Evolutionary conservation across 2,329 filamentous ascomycete genomes (phyloP), one percentile per base, ranked within the genome.

Genomic region (Botrytis pseudocinerea): DNA sequence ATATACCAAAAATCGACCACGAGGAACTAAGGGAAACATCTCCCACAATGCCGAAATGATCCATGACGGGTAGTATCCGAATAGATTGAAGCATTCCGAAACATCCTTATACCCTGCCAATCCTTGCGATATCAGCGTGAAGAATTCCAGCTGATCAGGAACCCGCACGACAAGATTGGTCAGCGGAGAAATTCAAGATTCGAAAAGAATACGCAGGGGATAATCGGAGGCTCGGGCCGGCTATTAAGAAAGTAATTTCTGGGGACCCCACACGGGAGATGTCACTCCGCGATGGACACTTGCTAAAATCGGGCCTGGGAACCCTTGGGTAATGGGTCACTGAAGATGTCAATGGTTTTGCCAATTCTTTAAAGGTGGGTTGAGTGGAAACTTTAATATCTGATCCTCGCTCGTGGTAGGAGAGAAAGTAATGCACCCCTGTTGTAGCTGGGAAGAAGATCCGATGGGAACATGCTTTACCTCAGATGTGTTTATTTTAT

Each of bases 221-320:
- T 66, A 66, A 54, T 66, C 64, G 64, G 64, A 66, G 64, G 64
- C 64, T 66, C 64, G 64, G 64, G 46, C 64, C 64, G 64, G 25
- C 48, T 66, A 51, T 40, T 40, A 38, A 66, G 51, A 40, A n/a
- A 18, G 4, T 20, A 38, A n/a, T 51, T 38, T 51, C 28, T 66
- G 46, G 64, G 46, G 46, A 20, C 44, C 46, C 64, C 46, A 20
- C 22, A 40, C 32, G 64, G 64, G 64, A 66, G 10, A 51, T 66
- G 32, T 28, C 22, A 9, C 64, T 54, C 64, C 64, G 46, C 32
- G 38, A 35, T 40, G 16, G 32, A 51, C 22, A 66, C 40, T 66
- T 51, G 32, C 32, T 14, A 25, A 22, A 18, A 66, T 38, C 10
- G 25, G 48, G 38, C 7, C 38, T 38, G 38, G 38, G 38, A 38